Evolutionary conservation across 2,329 filamentous ascomycete species (phyloP).

Genomic region (Aspergillus niger): DNA sequence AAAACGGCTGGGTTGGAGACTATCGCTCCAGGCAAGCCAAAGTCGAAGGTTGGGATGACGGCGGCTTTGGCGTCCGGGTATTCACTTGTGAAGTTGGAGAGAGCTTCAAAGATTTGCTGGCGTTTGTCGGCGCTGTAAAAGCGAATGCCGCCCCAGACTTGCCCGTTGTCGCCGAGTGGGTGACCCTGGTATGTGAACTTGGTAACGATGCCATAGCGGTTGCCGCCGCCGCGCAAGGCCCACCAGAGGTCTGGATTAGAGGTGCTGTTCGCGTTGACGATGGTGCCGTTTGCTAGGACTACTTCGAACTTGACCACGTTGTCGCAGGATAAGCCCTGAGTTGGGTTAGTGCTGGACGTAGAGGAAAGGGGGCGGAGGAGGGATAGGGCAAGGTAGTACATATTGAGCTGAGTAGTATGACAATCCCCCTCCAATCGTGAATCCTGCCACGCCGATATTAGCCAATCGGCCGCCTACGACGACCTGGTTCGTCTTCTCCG

Average conservation of each 20-base stretch:
- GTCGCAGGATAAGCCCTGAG: conserved; percentile 14
- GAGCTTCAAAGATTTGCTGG: conserved; percentile 7
- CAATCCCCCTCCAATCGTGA: conserved; percentile 12
- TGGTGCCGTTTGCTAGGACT: conserved; percentile 11
- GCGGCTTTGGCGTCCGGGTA: conserved; percentile 16
- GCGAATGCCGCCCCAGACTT: conserved; percentile 11
- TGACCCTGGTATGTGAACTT: conserved; percentile 17
- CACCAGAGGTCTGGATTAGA: conserved; percentile 16
- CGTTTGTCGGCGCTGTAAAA: conserved; percentile 8
- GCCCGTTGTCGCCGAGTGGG: conserved; percentile 7
- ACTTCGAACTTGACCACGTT: conserved; percentile 18
- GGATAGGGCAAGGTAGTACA: neutral
- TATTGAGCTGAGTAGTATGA: conserved; percentile 22
- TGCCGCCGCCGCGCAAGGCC: conserved; percentile 16
- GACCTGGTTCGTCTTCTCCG: conserved; percentile 14
- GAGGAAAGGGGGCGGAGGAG: neutral
- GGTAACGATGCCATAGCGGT: conserved; percentile 17
- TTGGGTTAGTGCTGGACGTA: neutral
- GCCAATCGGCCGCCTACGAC: conserved; percentile 13
- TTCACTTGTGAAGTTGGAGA: conserved; percentile 7
- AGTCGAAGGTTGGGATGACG: conserved; percentile 15
- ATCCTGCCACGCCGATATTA: conserved; percentile 15
- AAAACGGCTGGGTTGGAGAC: conserved; percentile 13
- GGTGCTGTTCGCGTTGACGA: conserved; percentile 14
- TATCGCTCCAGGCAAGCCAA: conserved; percentile 6